A percentile compares a stretch with the other conserved stretches of the same genome.
Evolutionary conservation across 495 filamentous ascomycete genomes (phyloP).

Genomic region (Talaromyces borbonicus): DNA sequence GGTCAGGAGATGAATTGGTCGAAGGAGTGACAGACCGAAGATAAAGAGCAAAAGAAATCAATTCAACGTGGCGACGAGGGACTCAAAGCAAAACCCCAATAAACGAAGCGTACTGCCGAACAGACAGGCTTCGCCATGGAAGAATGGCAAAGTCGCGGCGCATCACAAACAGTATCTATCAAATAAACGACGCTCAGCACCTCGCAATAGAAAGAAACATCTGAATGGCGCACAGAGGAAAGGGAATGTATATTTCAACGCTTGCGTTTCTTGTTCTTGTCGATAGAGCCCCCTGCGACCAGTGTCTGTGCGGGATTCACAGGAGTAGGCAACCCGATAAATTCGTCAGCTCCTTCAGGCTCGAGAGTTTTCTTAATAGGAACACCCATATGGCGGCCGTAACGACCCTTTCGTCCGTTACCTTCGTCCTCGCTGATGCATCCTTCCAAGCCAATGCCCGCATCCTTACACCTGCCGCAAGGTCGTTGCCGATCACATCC

Average conservation of each 20-base stretch:
- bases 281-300: constrained; percentile 22
- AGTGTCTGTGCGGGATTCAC: constrained; percentile 21
- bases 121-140: constrained; percentile 3
- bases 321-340: constrained; percentile 13
- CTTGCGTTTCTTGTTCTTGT: constrained; percentile 69
- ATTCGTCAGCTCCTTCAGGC: constrained; percentile 17
- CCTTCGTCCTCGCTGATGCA: constrained; percentile 96
- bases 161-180: not conserved
- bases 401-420: constrained; percentile 92
- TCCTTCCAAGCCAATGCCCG: constrained; percentile 80
- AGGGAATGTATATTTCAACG: constrained; percentile 34
- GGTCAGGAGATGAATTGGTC: constrained; percentile 1
- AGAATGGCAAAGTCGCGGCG: not conserved
- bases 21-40: not conserved
- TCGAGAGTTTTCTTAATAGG: constrained; percentile 61
- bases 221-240: not conserved
- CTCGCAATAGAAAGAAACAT: not conserved
- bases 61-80: not conserved
- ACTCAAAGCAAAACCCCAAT: constrained; percentile 5
- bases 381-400: constrained; percentile 95
- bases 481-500: constrained; percentile 94
- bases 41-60: not conserved
- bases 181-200: not conserved
- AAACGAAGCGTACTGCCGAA: constrained; percentile 7
- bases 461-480: constrained; percentile 90